Base-by-base conservation (phyloP, 129 eudicot species). In the Tagetes erecta region DNA sequence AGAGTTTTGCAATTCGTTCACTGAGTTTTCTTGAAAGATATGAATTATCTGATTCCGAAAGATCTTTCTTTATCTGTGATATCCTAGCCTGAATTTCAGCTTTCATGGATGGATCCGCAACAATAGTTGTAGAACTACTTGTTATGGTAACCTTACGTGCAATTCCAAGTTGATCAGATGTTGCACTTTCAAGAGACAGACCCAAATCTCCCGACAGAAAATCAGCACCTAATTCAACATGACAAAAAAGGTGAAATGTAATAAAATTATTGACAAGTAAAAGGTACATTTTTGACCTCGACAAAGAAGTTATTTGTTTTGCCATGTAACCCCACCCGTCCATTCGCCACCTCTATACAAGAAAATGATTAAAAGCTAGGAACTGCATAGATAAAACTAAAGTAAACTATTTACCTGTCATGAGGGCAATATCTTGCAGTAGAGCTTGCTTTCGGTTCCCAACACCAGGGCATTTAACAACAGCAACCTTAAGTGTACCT, bases 91-190 rank as follows among this genome's bases (percentile, higher is more conserved):
- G 83, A 74, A 86, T 84, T 84, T 94, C 98, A 68, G 86, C 83
- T 82, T 86, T 86, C 65, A 85, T 88, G 14, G 90, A 88, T 37
- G 89, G 88, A 71, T 94, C 93, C 10, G 98, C 92, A 56, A 94
- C 86, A 71, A 94, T 88, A 9, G 97, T 94, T 34, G 98, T 94
- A 72, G 80, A 79, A 34, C 62, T 75, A 62, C 84, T 88, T 57
- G 96, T 81, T 70, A 91, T 83, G 42, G 86, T 86, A 58, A 91
- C 92, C 83, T 85, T 88, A 38, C 81, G 82, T 50, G 93, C 96
- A 78, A 85, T 80, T 46, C 97, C 99, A 70, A 94, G 99, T 78
- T 90, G 97, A 83, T 94, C 99, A 63, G 97, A 91, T 6, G 97
- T 88, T 63, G 91, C 90, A 76, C 59, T 73, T 64, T 79, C 96